Evolutionary conservation across 805 yeast genomes (phyloP).

Genomic region (Zygoascus biomembranicola): DNA sequence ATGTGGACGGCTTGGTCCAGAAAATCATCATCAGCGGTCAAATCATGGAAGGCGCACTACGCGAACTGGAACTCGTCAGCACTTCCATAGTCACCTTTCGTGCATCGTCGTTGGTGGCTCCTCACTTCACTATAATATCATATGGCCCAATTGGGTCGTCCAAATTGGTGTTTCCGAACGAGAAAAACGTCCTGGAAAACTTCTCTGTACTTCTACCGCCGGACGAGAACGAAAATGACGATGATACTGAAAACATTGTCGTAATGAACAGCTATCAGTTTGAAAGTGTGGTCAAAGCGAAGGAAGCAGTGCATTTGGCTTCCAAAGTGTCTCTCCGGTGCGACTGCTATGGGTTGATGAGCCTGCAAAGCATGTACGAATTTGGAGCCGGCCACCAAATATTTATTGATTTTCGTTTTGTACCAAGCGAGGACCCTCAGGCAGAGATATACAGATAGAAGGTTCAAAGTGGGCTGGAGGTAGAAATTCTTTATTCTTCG

Average conservation of each 20-base stretch:
- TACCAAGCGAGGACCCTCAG: slow-evolving; percentile 9
- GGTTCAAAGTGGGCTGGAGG: not conserved
- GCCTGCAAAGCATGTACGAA: slow-evolving; percentile 38
- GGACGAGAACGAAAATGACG: slow-evolving; percentile 13
- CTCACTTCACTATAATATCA: slow-evolving; percentile 50
- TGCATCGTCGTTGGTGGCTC: slow-evolving; percentile 26
- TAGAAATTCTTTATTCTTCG: too few relatives aligned
- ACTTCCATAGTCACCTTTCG: slow-evolving; percentile 39
- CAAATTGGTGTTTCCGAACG: slow-evolving; percentile 58
- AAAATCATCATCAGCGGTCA: slow-evolving; percentile 49
- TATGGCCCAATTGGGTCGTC: slow-evolving; percentile 68
- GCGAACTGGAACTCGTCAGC: slow-evolving; percentile 48
- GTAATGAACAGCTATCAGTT: slow-evolving; percentile 38
- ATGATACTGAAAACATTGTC: slow-evolving; percentile 19
- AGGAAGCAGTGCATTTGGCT: slow-evolving; percentile 43
- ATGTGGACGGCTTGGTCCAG: slow-evolving; percentile 36
- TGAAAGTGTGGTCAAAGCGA: slow-evolving; percentile 37
- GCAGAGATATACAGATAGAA: not conserved
- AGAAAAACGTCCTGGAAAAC: slow-evolving; percentile 53
- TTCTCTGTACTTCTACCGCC: slow-evolving; percentile 33
- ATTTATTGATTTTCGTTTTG: slow-evolving; percentile 24
- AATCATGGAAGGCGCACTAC: slow-evolving; percentile 44
- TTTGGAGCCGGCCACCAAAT: slow-evolving; percentile 21
- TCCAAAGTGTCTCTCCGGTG: slow-evolving; percentile 46
- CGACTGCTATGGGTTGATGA: slow-evolving; percentile 43